Base-by-base conservation (phyloP, 2,329 filamentous ascomycete genomes). In the Escovopsis sp. region DNA sequence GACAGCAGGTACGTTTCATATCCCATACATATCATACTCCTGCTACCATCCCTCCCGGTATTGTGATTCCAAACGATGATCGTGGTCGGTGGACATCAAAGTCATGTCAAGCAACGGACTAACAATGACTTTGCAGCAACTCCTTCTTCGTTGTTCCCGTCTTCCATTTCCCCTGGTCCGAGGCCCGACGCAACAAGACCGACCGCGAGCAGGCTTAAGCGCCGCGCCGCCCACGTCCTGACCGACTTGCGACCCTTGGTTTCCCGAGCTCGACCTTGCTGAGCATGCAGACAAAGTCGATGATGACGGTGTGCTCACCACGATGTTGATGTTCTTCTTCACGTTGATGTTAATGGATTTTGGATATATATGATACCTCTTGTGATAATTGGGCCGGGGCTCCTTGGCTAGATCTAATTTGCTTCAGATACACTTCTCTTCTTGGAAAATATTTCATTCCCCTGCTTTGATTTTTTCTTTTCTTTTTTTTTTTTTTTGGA, bases 131-230 rank as follows among this genome's bases (percentile, higher is more conserved):
- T 7, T 29, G 46, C 54, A 91, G 85, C 69, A 80, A 80, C 65
- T 79, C 74, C 25, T 94, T 94, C 78, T 91, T 94, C 71, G 72
- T 91, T 61, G 77, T 94, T 47, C 89, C 88, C 40, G 87, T 95
- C 48, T 80, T 83, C 53, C 87, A 94, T 71, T 93, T 95, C 72
- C 89, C 88, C 41, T 95, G 89, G 89, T 89, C 84, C 32, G 81
- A 83, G 53, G 82, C 81, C 65, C 83, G 76, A 41, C 74, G 73
- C 47, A 71, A 77, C 60, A 68, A 81, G 56, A 47, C 45, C 15
- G 54, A 57, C 39, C 51, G 50, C 43, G 47, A 47, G 7, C 48
- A 48, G 44, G 51, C 42, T 39, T 53, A 45, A 45, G 13, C 2
- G 10, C 14, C 3, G 9, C 14, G 10, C 35, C 31, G 14, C 27